Base-by-base conservation (phyloP, 2,329 filamentous ascomycete genomes). In the Nemania serpens region DNA sequence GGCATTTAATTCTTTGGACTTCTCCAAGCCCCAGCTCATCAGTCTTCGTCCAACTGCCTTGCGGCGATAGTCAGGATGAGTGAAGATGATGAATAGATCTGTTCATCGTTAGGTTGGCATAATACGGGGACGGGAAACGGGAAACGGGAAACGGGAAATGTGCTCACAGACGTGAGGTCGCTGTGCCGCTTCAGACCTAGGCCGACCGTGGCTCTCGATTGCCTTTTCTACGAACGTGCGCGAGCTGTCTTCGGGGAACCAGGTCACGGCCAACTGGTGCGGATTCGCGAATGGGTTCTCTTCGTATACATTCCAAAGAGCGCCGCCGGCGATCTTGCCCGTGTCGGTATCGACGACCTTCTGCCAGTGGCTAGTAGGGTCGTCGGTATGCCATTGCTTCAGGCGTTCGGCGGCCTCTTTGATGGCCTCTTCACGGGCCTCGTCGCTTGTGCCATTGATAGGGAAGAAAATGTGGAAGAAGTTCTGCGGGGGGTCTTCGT, bases 391-490 rank as follows among this genome's bases (percentile, higher is more conserved):
- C 56, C 59, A 59, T 3, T 33, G 11, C 17, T 52, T 43, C 12
- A 62, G 6, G 15, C 52, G 39, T 2, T 39, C 41, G 10, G 52
- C 45, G 71, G 55, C 61, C 22, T 72, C 69, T 1, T 62, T 58
- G 6, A 73, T 68, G 33, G 59, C 64, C 13, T 70, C 68, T 47
- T 72, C 66, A 4, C 64, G 65, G 9, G 65, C 64, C 29, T 69
- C 53, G 3, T 58, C 37, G 3, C 48, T 53, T 1, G 13, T 34
- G 2, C 69, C 68, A 12, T 70, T 62, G 13, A 65, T 70, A 2
- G 4, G 72, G 42, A 71, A 72, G 49, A 66, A 70, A 13, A 62
- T 54, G 20, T 73, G 68, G 10, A 72, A 64, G 53, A 74, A 68
- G 15, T 61, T 66, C 36, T 71, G 69, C 3, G 57, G 67, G 2